A percentile compares a stretch with the other conserved stretches of the same genome.
Evolutionary conservation across 2,329 filamentous ascomycete genomes (phyloP).

Genomic region (Colletotrichum sp.): DNA sequence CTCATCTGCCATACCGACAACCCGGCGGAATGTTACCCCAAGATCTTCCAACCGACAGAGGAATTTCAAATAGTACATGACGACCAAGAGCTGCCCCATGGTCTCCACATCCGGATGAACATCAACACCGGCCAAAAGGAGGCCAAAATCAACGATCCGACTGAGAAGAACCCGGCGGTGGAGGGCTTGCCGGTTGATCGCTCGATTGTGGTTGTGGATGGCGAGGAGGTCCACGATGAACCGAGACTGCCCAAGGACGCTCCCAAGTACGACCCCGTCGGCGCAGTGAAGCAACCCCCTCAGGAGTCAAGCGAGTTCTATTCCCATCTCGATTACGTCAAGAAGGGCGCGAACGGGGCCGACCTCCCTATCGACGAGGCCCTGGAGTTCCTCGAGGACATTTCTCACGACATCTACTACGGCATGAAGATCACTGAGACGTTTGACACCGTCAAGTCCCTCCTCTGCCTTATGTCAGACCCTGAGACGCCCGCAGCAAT

Average conservation of each 20-base stretch:
- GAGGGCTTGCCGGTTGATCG: constrained; percentile 58
- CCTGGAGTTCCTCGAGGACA: constrained; percentile 63
- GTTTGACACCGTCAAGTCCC: constrained; percentile 53
- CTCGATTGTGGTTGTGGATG: constrained; percentile 60
- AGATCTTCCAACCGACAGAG: constrained; percentile 66
- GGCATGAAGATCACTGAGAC: constrained; percentile 67
- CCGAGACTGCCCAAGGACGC: constrained; percentile 51
- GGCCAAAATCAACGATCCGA: constrained; percentile 68
- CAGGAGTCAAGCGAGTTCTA: constrained; percentile 32
- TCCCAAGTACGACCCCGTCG: constrained; percentile 61
- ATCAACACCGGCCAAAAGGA: constrained; percentile 68
- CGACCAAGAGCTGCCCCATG: constrained; percentile 69
- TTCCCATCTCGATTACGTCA: constrained; percentile 21
- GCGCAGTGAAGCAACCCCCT: constrained; percentile 60
- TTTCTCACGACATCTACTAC: constrained; percentile 74
- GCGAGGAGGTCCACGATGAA: constrained; percentile 36
- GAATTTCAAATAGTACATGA: constrained; percentile 68
- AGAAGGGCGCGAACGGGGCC: constrained; percentile 25
- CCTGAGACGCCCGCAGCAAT: constrained; percentile 24
- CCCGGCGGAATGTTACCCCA: constrained; percentile 68
- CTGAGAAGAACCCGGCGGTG: constrained; percentile 51
- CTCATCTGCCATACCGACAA: constrained; percentile 70
- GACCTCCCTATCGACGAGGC: constrained; percentile 50
- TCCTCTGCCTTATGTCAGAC: constrained; percentile 60
- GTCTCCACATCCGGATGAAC: constrained; percentile 71